Conservation (phyloP, 441 rosid genomes). For the Dalechampia spathulata region DNA sequence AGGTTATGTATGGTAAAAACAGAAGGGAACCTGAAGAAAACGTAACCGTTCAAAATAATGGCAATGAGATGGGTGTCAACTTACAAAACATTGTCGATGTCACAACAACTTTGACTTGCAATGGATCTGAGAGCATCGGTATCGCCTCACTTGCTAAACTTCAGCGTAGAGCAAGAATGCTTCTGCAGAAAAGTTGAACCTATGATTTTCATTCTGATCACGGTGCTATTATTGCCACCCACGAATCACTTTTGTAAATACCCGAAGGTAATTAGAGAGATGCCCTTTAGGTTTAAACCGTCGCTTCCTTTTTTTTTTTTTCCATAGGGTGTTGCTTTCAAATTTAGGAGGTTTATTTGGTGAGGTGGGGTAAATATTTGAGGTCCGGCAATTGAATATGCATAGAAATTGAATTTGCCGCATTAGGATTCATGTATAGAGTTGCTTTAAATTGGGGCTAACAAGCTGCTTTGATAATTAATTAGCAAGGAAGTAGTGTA, state of each 20-base stretch:
- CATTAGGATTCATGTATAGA: not conserved
- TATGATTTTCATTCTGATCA: not conserved
- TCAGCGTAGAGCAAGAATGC: conserved; percentile 39
- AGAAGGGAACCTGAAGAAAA: conserved; percentile 18
- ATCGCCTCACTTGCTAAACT: conserved; percentile 32
- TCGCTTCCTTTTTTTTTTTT: not conserved
- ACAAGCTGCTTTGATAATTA: not conserved
- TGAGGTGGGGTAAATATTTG: not conserved
- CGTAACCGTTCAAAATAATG: conserved; percentile 5
- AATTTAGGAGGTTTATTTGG: not conserved
- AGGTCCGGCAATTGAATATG: not conserved
- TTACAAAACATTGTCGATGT: conserved; percentile 35
- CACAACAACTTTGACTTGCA: conserved; percentile 12
- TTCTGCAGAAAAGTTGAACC: conserved; percentile 26
- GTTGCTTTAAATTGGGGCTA: conserved; percentile 3
- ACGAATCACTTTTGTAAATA: not conserved
- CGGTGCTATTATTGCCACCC: not conserved
- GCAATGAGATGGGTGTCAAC: conserved; percentile 21
- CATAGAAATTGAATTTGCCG: not conserved
- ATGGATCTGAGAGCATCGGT: conserved; percentile 10
- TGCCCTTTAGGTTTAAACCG: not conserved
- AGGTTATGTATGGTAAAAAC: conserved; percentile 44
- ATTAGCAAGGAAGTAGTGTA: not conserved
- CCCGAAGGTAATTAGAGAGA: not conserved
- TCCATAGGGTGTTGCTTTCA: not conserved